Evolutionary conservation across 306 rosid genomes (phyloP), one percentile per base, ranked within the genome.

Genomic region (Phaseolus lunatus): DNA sequence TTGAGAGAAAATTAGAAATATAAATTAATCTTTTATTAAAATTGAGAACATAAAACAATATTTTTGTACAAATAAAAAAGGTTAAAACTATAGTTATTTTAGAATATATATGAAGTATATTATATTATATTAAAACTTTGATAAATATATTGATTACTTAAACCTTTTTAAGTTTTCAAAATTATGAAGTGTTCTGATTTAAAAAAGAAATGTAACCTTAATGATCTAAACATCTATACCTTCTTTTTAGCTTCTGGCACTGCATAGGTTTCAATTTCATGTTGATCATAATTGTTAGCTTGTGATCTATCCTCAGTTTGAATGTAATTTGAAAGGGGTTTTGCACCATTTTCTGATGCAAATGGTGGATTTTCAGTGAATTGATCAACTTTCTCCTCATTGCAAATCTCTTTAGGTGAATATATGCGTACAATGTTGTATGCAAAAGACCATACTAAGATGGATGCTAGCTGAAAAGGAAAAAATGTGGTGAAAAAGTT

Each of bases 401-500:
- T 52, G 43, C 82, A 43, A 35, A 45, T 52, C 49, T 78, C 57
- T 47, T 18, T 8, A 39, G 76, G 14, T 59, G 66, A 44, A 80
- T 63, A 79, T 20, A 72, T 2, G 11, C 88, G 77, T 10, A 87
- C 73, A 66, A 87, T 20, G 72, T 80, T 70, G 78, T 72, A 84
- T 14, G 54, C 83, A 64, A 48, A 79, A 53, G 85, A 15, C 88
- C 90, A 87, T 54, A n/a, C 29, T 45, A 62, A 84, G 67, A 84
- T 18, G 23, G 45, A 1, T 71, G 84, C 83, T 54, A 82, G 0
- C 85, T 82, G 75, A 44, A 67, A 58, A 19, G 63, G 41, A 35
- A 33, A 5, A 29, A 3, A 27, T 27, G 4, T 27, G 31, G 0
- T 27, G 31, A 27, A 29, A 29, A 29, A 6, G 5, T 27, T 27